A percentile compares a stretch with the other conserved stretches of the same genome.
These are phyloP conservation scores for Lactarius pseudohatsudake DNA, from an alignment of 768 basidiomycete species.

Conservation along the genomic window DNA sequence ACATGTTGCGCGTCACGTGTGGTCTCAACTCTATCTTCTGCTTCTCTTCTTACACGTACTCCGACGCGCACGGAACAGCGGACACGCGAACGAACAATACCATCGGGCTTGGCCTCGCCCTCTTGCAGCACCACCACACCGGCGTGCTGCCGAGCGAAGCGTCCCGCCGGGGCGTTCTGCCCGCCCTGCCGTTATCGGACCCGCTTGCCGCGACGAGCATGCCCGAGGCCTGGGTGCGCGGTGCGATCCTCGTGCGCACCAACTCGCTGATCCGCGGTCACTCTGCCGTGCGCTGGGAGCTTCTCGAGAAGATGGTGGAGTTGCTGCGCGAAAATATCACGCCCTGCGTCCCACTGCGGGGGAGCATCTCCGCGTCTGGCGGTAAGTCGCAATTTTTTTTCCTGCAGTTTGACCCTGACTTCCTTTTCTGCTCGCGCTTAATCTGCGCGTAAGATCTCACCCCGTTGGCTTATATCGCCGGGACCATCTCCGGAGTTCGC, in stretches of 20 bases:
- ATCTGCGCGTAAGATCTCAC: conserved; percentile 24
- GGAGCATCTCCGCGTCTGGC: conserved; percentile 82
- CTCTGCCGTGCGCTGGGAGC: conserved; percentile 79
- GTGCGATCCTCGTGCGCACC: conserved; percentile 84
- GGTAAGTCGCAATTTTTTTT: conserved; percentile 43
- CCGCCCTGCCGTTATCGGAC: conserved; percentile 67
- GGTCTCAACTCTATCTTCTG: too few relatives aligned
- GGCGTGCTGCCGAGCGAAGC: conserved; percentile 63
- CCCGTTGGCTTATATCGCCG: conserved; percentile 45
- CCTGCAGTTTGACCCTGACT: background rate
- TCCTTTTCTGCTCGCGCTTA: background rate
- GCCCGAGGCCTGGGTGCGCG: conserved; percentile 87
- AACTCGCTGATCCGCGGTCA: conserved; percentile 89
- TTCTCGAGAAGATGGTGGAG: conserved; percentile 74
- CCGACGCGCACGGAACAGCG: conserved; percentile 42
- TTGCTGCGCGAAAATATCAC: conserved; percentile 72
- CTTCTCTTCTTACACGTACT: too few relatives aligned
- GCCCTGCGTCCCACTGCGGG: conserved; percentile 80
- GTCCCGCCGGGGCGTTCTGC: conserved; percentile 37
- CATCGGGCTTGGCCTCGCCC: conserved; percentile 68
- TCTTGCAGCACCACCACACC: conserved; percentile 78
- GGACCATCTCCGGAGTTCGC: conserved; percentile 74
- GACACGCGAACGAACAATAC: conserved; percentile 83
- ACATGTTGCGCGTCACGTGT: background rate
- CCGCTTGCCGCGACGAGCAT: conserved; percentile 66